Conservation (phyloP, 2,329 filamentous ascomycete species). For the Hortaea sp. region DNA sequence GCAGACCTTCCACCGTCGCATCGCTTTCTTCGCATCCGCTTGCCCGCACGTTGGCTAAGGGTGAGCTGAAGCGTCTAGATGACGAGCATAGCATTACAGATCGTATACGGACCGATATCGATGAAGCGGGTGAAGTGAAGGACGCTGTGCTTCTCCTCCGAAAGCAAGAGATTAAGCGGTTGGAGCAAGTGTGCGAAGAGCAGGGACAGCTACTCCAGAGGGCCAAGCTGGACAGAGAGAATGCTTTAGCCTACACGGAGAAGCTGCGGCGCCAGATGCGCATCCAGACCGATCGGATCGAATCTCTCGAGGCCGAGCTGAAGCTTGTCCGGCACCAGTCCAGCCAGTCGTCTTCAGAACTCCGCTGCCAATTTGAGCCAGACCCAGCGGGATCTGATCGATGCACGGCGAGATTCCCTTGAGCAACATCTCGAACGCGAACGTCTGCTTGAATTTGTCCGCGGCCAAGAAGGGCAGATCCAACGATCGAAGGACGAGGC, state of each 20-base stretch:
- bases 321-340: conserved; percentile 2
- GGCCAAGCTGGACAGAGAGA: background rate
- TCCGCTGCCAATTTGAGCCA: conserved; percentile 1
- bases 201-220: conserved; percentile 5
- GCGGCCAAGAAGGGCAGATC: conserved; percentile 8
- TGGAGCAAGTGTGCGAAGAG: conserved; percentile 9
- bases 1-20: conserved; percentile 4
- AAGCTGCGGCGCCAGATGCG: conserved; percentile 4
- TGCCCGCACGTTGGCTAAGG: conserved; percentile 8
- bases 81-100: conserved; percentile 14
- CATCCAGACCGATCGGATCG: conserved; percentile 5
- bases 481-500: conserved; percentile 12
- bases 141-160: conserved; percentile 14
- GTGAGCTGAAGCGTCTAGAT: conserved; percentile 11
- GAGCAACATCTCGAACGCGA: background rate
- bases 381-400: background rate
- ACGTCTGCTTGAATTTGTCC: conserved; percentile 9
- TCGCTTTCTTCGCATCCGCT: conserved; percentile 10
- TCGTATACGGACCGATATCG: conserved; percentile 14
- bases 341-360: conserved; percentile 1
- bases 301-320: conserved; percentile 7
- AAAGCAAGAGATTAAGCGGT: conserved; percentile 10
- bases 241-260: background rate
- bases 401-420: background rate
- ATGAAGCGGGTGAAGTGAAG: conserved; percentile 15